A percentile compares a stretch with the other conserved stretches of the same genome.
Evolutionary conservation across 768 basidiomycete genomes (phyloP).

Genomic region (Mycena polygramma): DNA sequence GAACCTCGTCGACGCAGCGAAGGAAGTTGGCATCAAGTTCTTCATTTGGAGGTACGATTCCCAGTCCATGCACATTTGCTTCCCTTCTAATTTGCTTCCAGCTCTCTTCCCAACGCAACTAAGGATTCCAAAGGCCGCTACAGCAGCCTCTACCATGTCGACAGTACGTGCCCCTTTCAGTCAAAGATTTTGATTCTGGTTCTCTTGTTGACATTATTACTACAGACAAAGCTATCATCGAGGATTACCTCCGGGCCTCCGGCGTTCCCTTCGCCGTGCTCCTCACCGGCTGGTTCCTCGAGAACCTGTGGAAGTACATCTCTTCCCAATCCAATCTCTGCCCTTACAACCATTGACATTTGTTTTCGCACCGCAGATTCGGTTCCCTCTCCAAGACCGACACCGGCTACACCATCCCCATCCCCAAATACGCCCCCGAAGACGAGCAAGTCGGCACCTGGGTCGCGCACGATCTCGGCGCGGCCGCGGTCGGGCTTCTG

Average conservation of each 20-base stretch:
- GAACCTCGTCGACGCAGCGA: slow-evolving; percentile 46
- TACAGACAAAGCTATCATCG: slow-evolving; percentile 35
- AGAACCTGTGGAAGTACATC: slow-evolving; percentile 36
- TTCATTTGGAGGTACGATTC: slow-evolving; percentile 46
- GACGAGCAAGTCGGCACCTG: too few relatives aligned
- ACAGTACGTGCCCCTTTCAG: too few relatives aligned
- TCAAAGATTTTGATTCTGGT: too few relatives aligned
- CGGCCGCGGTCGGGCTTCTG: too few relatives aligned
- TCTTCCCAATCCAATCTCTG: not conserved
- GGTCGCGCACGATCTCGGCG: too few relatives aligned
- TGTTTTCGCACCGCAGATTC: not conserved
- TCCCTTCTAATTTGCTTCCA: not conserved
- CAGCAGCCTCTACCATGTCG: slow-evolving; percentile 41
- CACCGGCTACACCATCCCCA: slow-evolving; percentile 25
- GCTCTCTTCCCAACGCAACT: slow-evolving; percentile 25
- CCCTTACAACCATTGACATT: too few relatives aligned
- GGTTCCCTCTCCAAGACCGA: slow-evolving; percentile 23
- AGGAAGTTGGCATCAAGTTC: slow-evolving; percentile 41
- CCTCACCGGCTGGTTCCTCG: slow-evolving; percentile 29
- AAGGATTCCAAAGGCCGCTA: slow-evolving; percentile 34
- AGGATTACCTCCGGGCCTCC: slow-evolving; percentile 30
- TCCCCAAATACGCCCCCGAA: too few relatives aligned
- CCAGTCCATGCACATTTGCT: not conserved
- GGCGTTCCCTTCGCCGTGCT: slow-evolving; percentile 32
- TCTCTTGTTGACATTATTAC: not conserved